Conservation (phyloP, 139 green algal genomes). For the Coccomyxa sp. region DNA sequence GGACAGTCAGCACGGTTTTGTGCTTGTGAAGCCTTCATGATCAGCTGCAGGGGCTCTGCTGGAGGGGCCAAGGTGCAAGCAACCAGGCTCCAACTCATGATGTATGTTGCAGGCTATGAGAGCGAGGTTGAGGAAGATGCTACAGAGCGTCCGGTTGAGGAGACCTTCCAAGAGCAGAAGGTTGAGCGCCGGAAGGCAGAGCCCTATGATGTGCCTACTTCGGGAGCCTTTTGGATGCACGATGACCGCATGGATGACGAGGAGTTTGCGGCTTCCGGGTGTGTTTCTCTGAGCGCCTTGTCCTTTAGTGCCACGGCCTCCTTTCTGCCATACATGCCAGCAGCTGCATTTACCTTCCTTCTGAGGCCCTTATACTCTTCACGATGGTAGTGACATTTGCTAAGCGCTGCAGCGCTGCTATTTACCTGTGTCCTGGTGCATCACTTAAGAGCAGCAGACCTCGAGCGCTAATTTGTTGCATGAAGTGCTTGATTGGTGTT, state of each 20-base stretch:
- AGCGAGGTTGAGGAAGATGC: neutral
- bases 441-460: neutral
- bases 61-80: neutral
- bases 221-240: slow-evolving; percentile 46
- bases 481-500: neutral
- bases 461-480: neutral
- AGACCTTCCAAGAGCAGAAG: neutral
- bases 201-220: slow-evolving; percentile 47
- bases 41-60: too few species aligned
- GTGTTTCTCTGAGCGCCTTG: slow-evolving; percentile 1
- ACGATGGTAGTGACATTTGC: neutral
- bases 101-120: neutral
- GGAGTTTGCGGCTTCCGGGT: slow-evolving; percentile 7
- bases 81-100: neutral
- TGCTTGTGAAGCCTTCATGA: too few species aligned
- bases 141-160: neutral
- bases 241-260: slow-evolving; percentile 40
- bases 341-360: neutral
- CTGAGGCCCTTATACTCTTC: neutral
- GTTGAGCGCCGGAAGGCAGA: too few species aligned
- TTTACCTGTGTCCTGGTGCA: too few species aligned
- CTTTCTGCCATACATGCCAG: too few species aligned
- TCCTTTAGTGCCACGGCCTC: too few species aligned
- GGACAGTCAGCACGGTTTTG: too few species aligned
- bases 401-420: neutral